A percentile compares a stretch with the other conserved stretches of the same genome.
Conservation (phyloP, 352 stramenopile species). For the Blastocystis sp. region DNA sequence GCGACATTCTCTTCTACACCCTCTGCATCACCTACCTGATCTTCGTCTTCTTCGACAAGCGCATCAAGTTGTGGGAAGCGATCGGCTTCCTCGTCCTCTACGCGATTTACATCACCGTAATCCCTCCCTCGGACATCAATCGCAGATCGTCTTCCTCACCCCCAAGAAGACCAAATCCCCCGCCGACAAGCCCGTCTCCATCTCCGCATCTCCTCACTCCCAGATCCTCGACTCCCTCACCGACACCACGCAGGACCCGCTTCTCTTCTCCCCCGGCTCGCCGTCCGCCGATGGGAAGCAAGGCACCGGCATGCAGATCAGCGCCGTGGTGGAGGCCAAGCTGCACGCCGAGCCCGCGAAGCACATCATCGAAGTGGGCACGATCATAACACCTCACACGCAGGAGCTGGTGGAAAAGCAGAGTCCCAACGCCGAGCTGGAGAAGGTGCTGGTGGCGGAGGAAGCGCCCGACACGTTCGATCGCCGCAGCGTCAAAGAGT, state of each 20-base stretch:
- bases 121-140: not conserved
- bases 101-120: slow-evolving; percentile 74
- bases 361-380: not conserved
- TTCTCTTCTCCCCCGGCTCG: slow-evolving; percentile 5
- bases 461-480: not conserved
- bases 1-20: slow-evolving; percentile 72
- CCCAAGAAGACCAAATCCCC: not conserved
- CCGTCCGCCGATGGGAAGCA: slow-evolving; percentile 57
- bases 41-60: slow-evolving; percentile 71
- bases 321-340: slow-evolving; percentile 45
- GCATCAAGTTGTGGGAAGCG: slow-evolving; percentile 69
- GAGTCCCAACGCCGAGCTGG: slow-evolving; percentile 28
- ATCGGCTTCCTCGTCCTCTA: slow-evolving; percentile 76
- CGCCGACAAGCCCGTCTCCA: not conserved
- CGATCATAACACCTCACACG: not conserved
- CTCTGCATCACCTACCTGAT: slow-evolving; percentile 36
- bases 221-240: slow-evolving; percentile 13
- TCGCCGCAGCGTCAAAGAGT: slow-evolving; percentile 2
- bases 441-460: not conserved
- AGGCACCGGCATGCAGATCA: slow-evolving; percentile 67
- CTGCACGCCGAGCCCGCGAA: slow-evolving; percentile 17
- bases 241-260: not conserved
- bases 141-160: slow-evolving; percentile 30
- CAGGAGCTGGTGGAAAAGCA: slow-evolving; percentile 51
- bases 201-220: not conserved